These are phyloP conservation scores for Clarireedia homoeocarpa DNA, from an alignment of 2,329 filamentous ascomycete species.

Conservation along the genomic window DNA sequence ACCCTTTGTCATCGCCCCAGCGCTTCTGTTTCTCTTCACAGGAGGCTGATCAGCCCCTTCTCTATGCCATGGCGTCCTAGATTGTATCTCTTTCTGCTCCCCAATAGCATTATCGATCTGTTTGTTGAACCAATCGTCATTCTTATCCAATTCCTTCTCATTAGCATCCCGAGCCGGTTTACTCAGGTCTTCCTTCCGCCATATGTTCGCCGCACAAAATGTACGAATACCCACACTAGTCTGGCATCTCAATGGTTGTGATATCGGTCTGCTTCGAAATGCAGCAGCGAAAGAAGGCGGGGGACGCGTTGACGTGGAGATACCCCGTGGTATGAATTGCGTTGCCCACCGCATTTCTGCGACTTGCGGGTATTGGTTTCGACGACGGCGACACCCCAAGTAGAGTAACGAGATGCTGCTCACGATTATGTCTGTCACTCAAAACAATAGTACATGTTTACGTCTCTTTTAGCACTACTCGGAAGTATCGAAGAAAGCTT, in stretches of 20 bases:
- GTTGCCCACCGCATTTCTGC: conserved; percentile 2
- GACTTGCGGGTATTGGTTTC: background rate
- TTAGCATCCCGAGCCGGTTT: conserved; percentile 17
- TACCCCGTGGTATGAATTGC: conserved; percentile 3
- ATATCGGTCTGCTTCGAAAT: background rate
- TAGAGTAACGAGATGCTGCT: background rate
- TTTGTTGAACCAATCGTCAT: conserved; percentile 31
- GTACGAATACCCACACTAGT: background rate
- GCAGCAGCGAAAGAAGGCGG: background rate
- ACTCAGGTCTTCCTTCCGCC: conserved; percentile 6
- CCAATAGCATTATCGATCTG: conserved; percentile 31
- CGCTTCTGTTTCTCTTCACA: conserved; percentile 36
- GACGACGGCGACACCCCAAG: background rate
- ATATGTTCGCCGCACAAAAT: background rate
- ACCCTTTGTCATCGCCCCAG: conserved; percentile 59
- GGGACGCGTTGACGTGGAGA: background rate
- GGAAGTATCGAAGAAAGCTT: background rate
- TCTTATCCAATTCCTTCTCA: conserved; percentile 23
- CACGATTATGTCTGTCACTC: background rate
- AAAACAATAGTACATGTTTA: background rate
- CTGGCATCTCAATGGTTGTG: background rate
- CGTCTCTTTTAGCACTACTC: background rate
- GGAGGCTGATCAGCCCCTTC: conserved; percentile 51
- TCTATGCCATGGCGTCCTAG: conserved; percentile 58
- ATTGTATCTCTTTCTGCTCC: conserved; percentile 45